Percentiles rank a stretch among this genome's conserved stretches.
Conservation (phyloP, 1,284 basidiomycete species). For the Malassezia brasiliensis region DNA sequence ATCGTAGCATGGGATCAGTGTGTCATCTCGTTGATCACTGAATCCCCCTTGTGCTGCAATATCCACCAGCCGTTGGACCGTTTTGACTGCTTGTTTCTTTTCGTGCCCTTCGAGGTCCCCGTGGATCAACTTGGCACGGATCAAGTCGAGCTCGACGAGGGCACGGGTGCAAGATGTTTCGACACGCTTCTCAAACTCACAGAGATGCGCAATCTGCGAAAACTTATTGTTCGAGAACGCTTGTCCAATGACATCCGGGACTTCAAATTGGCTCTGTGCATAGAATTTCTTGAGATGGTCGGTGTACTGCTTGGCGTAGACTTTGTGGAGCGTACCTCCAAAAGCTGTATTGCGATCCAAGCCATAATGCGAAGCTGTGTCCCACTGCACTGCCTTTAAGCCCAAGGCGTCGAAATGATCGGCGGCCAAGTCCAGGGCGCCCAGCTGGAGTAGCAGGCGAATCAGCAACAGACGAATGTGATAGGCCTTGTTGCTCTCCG, state of each 20-base stretch:
- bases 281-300: conserved; percentile 2
- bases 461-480: conserved; percentile 4
- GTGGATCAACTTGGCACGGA: conserved; percentile 6
- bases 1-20: not conserved
- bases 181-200: conserved; percentile 8
- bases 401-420: conserved; percentile 6
- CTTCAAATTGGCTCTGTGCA: not conserved
- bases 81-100: not conserved
- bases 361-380: conserved; percentile 9
- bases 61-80: not conserved
- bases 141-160: conserved; percentile 5
- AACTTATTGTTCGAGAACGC: conserved; percentile 17
- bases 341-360: conserved; percentile 12
- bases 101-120: conserved; percentile 1
- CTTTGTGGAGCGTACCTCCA: conserved; percentile 4
- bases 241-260: conserved; percentile 9
- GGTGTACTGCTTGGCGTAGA: not conserved
- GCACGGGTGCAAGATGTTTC: not conserved
- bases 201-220: conserved; percentile 11
- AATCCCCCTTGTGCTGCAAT: not conserved
- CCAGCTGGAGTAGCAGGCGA: conserved; percentile 9
- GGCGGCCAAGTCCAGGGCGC: not conserved
- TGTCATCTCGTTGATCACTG: conserved; percentile 8
- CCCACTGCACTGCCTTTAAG: conserved; percentile 8
- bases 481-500: conserved; percentile 6